Evolutionary conservation across 495 filamentous ascomycete species (phyloP).

Genomic region (Penicillium lividum): DNA sequence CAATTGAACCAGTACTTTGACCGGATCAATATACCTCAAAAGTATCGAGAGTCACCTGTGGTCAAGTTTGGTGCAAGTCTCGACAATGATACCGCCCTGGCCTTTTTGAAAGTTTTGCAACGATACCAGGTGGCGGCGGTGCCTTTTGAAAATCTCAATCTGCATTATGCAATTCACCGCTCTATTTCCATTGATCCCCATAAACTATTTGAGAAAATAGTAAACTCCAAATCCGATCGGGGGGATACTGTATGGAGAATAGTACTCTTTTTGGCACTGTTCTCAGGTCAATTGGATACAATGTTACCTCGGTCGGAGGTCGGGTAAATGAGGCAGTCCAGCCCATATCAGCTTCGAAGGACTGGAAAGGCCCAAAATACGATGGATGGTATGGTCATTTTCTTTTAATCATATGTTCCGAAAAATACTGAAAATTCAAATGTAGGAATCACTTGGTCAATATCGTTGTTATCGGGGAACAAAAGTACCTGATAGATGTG

Average conservation of each 20-base stretch:
- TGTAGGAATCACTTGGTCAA: slow-evolving; percentile 61
- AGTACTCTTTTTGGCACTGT: slow-evolving; percentile 62
- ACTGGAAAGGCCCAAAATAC: slow-evolving; percentile 19
- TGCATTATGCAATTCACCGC: slow-evolving; percentile 48
- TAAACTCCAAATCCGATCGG: slow-evolving; percentile 41
- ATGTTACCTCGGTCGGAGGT: slow-evolving; percentile 27
- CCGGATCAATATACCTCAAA: slow-evolving; percentile 18
- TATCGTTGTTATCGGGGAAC: slow-evolving; percentile 54
- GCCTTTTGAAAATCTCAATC: slow-evolving; percentile 63
- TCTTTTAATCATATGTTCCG: neutral
- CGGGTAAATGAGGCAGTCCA: slow-evolving; percentile 11
- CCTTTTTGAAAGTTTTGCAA: slow-evolving; percentile 19
- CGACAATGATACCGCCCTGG: slow-evolving; percentile 10
- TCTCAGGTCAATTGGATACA: slow-evolving; percentile 58
- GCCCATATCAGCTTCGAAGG: slow-evolving; percentile 20
- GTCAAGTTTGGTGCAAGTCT: neutral
- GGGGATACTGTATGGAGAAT: slow-evolving; percentile 75
- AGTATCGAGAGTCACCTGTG: slow-evolving; percentile 13
- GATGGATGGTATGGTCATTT: slow-evolving; percentile 19
- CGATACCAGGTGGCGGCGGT: slow-evolving; percentile 53
- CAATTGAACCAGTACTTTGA: slow-evolving; percentile 25
- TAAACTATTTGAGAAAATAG: slow-evolving; percentile 57
- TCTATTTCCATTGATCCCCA: slow-evolving; percentile 6
- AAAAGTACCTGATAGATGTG: slow-evolving; percentile 62
- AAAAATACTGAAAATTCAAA: too few relatives aligned